Percentiles rank a stretch among this genome's conserved stretches.
Evolutionary conservation across 23 red algal genomes (phyloP).

Genomic region (Gracilaria gracilis): DNA sequence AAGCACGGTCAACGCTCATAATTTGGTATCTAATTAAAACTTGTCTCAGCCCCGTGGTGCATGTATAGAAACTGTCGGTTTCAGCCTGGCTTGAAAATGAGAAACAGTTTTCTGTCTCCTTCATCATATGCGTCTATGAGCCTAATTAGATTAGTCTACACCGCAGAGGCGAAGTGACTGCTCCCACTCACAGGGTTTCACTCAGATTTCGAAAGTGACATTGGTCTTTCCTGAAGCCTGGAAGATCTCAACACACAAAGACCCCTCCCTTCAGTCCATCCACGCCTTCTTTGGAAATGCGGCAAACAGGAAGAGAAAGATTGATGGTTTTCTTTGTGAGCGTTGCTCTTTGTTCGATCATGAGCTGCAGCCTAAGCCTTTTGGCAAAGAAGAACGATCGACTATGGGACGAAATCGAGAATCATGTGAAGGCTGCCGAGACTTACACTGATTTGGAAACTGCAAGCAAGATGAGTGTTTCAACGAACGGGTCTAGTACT

Average conservation of each 20-base stretch:
- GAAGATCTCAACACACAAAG: too few relatives aligned
- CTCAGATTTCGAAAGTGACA: neutral
- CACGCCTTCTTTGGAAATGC: slow-evolving; percentile 1
- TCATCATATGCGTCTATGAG: neutral
- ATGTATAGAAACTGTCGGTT: neutral
- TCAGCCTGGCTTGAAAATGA: neutral
- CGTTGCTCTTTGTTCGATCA: slow-evolving; percentile 31
- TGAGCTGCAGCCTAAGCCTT: slow-evolving; percentile 53
- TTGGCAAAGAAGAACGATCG: slow-evolving; percentile 43
- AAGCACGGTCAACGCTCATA: too few relatives aligned
- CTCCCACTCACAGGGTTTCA: too few relatives aligned
- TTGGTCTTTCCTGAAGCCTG: neutral
- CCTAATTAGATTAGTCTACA: neutral
- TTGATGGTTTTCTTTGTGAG: slow-evolving; percentile 40
- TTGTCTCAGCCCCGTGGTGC: slow-evolving; percentile 5
- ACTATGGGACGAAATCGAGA: neutral
- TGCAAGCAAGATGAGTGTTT: neutral
- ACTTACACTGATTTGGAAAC: slow-evolving; percentile 8
- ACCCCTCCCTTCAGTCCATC: neutral
- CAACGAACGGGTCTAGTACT: neutral
- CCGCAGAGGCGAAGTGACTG: neutral
- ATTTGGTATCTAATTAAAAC: slow-evolving; percentile 10
- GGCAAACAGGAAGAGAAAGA: slow-evolving; percentile 30
- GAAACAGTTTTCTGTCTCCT: neutral
- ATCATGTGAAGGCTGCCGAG: slow-evolving; percentile 19